Evolutionary conservation across 352 stramenopile genomes (phyloP).

Genomic region (Phytophthora ohioensis): DNA sequence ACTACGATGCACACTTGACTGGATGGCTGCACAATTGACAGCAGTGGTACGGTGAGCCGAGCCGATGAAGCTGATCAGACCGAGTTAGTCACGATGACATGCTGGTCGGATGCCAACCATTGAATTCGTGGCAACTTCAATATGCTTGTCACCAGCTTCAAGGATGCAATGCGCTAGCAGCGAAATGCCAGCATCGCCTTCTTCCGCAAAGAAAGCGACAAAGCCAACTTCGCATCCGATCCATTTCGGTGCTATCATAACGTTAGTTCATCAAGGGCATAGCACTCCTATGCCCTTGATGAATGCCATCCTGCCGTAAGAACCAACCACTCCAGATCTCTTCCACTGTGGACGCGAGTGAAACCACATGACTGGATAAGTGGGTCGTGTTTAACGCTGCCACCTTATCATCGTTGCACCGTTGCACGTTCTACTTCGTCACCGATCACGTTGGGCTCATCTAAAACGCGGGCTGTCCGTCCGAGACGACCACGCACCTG

Average conservation of each 20-base stretch:
- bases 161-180: no score
- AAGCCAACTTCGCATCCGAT: background rate
- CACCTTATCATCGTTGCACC: constrained; percentile 24
- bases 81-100: constrained; percentile 18
- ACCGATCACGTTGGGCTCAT: constrained; percentile 21
- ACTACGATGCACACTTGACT: background rate
- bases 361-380: constrained; percentile 18
- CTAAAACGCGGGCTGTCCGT: background rate
- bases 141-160: background rate
- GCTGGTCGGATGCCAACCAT: no score
- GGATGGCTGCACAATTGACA: background rate
- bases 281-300: no score
- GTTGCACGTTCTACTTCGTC: constrained; percentile 1
- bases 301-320: no score
- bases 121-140: background rate
- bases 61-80: constrained; percentile 9
- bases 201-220: no score
- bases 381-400: constrained; percentile 2
- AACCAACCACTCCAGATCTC: background rate
- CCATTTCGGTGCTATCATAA: background rate
- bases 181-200: no score
- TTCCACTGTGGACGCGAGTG: background rate
- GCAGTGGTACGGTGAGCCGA: background rate
- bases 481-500: background rate
- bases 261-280: no score